Base-by-base conservation (phyloP, 2,329 filamentous ascomycete species). In the Cladosporium sp. region DNA sequence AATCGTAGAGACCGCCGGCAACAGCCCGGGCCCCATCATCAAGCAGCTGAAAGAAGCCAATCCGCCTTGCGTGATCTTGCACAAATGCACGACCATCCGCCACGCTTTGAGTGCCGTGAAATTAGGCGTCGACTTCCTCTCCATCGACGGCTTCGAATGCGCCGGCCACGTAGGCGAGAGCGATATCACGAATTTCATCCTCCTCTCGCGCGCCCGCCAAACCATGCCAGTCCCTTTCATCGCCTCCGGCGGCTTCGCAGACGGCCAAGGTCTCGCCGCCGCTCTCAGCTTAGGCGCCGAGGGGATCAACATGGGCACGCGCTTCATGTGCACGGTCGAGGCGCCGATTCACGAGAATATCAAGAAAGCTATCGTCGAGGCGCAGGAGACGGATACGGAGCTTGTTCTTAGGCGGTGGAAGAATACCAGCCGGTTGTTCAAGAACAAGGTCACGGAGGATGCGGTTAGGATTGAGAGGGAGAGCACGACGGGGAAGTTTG, bases 71-170 rank as follows among this genome's bases (percentile, higher is more conserved):
- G 92, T 80, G 50, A 83, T 98, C 60, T 75, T 98, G 50, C 93
- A 98, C 80, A 98, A 98, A 75, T 97, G 93, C 77, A 98, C 93
- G 7, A 94, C 89, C 4, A 95, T 98, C 72, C 78, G 90, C 49
- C 93, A 98, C 67, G 93, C 93, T 16, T 82, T 89, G 69, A 90
- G 86, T 57, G 93, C 93, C 42, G 79, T 95, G 52, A 95, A 95
- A 72, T 83, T 97, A 33, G 93, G 93, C 56, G 93, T 96, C 4
- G 93, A 98, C 70, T 97, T 98, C 72, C 74, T 98, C 51, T 91
- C 85, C 58, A 97, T 98, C 61, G 93, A 98, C 67, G 93, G 93
- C 38, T 97, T 98, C 67, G 93, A 98, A 71, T 98, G 93, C 72
- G 93, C 90, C 38, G 93, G 83, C 58, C 88, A 93, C 74, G 88